Base-by-base conservation (phyloP, 1,284 basidiomycete species). In the Athelia sp. region DNA sequence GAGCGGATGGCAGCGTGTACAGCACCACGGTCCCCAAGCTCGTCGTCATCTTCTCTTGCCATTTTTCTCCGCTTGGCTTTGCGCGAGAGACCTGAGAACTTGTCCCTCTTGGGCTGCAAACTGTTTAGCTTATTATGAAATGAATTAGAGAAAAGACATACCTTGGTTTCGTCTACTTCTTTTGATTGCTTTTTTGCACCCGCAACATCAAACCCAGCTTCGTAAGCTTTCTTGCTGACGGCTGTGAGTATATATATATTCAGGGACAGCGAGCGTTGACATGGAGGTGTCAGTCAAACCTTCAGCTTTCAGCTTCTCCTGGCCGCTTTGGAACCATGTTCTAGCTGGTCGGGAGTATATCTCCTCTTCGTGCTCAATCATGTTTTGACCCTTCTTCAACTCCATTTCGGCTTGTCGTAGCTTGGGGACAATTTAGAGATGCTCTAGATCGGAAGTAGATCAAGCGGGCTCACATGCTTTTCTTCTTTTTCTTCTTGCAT, bases 401-500 rank as follows among this genome's bases (percentile, higher is more conserved):
- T 99, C 92, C 93, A 98, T 98, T 67, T 99, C 97, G 2, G 93
- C 95, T 65, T 82, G 82, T 35, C 90, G 83, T 47, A 95, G 69
- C 26, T 87, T 93, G 49, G 47, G 47, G 29, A 23, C 32, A 47
- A 11, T 29, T 10, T 53, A 51, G 51, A 43, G 50, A 23, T 19
- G 40, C 19, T 17, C 17, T 31, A 40, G 24, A 46, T 26, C 22
- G 15, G 13, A n/a, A 23, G 45, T 11, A 35, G 23, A 29, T 29
- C 8, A 42, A 31, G 26, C 36, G 45, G 29, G 65, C 73, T 48
- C 52, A 90, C 88, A 62, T 90, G 81, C 68, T 93, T 97, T 69
- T 99, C 96, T 70, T 98, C 94, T 67, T 90, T 91, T 71, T 99
- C 97, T 66, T 99, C 97, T 57, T 80, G 76, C 53, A 99, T 67